Base-by-base conservation (phyloP, 2,329 filamentous ascomycete species). In the Xylaria digitata region DNA sequence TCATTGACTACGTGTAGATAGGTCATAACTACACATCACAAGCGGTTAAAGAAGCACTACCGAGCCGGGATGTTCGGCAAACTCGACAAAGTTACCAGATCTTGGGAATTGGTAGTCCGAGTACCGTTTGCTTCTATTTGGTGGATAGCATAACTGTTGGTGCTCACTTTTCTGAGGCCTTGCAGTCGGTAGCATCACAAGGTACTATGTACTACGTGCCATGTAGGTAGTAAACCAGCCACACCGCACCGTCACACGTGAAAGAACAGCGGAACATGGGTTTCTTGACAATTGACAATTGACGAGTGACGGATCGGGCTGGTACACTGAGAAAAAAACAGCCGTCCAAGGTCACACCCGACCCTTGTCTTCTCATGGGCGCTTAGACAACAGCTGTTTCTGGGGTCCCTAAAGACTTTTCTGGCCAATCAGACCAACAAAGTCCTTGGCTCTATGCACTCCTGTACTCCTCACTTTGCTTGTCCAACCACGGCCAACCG, bases 381-480 rank as follows among this genome's bases (percentile, higher is more conserved):
- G 76, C 76, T 77, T 77, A 77, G 68, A 71, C 67, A 67, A 49
- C 49, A 69, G 68, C 70, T 72, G 72, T 71, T 71, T 71, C 73
- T 71, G 69, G 73, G 72, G 70, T 73, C 46, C 64, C 69, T 43
- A 57, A 60, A 65, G 70, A 49, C 64, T 45, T 63, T 45, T 49
- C 45, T 5, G 54, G 43, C 76, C 75, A 77, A 77, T 76, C 68
- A 70, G 61, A 40, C 49, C 15, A 26, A 21, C 43, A 34, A 57
- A 64, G 32, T 63, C 61, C 68, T 70, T 67, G 68, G 63, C 63
- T 61, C 66, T 43, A 65, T 70, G 69, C 70, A 73, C 67, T 65
- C 61, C 71, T 69, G 70, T 66, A 68, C 74, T 73, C 70, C 71
- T 75, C 69, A 65, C 66, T 69, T 65, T 63, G 70, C 66, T 69